Base-by-base conservation (phyloP, 1,284 basidiomycete species). In the Rhodotorula sp. region DNA sequence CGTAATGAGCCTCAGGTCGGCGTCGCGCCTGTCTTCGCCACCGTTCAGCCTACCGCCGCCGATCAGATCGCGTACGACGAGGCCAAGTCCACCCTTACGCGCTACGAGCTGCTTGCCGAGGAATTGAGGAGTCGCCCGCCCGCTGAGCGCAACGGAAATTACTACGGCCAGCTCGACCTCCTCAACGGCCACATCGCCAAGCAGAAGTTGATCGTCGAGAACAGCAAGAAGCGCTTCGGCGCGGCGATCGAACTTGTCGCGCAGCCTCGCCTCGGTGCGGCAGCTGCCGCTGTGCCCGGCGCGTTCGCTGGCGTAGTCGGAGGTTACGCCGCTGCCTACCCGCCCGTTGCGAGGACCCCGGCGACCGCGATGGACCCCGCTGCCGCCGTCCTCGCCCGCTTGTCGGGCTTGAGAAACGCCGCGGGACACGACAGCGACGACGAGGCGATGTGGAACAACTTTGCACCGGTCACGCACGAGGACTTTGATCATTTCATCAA, bases 401-500 rank as follows among this genome's bases (percentile, higher is more conserved):
- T 48, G 7, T 24, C 49, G 8, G 30, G 36, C 24, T 15, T 39
- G 17, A 44, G 34, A 29, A 30, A 9, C 5, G 30, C 15, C 15
- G 56, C 56, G 44, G 32, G 2, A 17, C 22, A 34, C 11, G 48
- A 27, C 36, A 53, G 47, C 48, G 47, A 34, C 22, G 32, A 61
- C 51, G 62, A 60, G 44, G 62, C 55, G 32, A 49, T 63, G 62
- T 63, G 62, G 62, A 19, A 34, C 7, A 30, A 49, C 17, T n/a
- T 63, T 17, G 54, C 44, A 9, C 30, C 46, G 11, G n/a, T 63
- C 46, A 27, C 30, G 20, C 15, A 20, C 27, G 60, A 53, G 22
- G 66, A 65, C 47, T 61, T 59, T 30, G 59, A 62, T 32, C n/a
- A 57, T 20, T 68, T 64, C 19, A 15, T 66, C 44, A 47, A 67